These are phyloP conservation scores for Neurospora sp. DNA, from an alignment of 495 filamentous ascomycete genomes.

Conservation along the genomic window DNA sequence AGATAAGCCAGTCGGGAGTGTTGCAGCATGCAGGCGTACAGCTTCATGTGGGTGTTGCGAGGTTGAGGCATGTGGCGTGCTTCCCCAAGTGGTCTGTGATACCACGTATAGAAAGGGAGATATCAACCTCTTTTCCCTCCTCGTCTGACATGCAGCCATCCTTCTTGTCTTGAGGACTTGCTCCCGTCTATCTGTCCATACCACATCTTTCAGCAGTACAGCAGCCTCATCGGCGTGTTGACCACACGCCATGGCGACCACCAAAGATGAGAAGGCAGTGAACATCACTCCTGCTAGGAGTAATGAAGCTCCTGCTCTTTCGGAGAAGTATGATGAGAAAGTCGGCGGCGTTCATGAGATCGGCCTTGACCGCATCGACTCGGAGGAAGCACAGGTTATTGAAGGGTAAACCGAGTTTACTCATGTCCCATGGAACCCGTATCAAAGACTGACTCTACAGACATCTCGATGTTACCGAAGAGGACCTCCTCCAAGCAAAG, in stretches of 20 bases:
- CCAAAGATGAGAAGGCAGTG: neutral
- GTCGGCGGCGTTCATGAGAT: neutral
- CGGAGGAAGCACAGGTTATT: neutral
- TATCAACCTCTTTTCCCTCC: neutral
- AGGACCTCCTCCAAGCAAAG: conserved; percentile 20
- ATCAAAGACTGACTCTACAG: neutral
- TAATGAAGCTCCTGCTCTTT: neutral
- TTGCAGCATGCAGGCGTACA: neutral
- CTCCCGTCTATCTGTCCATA: neutral
- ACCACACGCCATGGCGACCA: neutral
- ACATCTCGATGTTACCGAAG: conserved; percentile 19
- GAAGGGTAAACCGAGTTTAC: neutral
- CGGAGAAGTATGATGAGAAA: neutral
- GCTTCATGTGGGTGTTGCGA: neutral
- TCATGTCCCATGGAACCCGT: neutral
- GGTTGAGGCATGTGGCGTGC: neutral
- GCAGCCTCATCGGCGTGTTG: neutral
- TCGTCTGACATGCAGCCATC: neutral
- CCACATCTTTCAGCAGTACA: neutral
- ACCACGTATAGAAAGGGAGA: neutral
- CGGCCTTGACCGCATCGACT: neutral
- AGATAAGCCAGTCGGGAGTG: neutral
- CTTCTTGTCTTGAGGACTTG: neutral
- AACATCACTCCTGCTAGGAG: neutral
- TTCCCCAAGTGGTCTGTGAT: neutral